These are phyloP conservation scores for Clarkia xantiana DNA, from an alignment of 345 rosid species.

Conservation along the genomic window DNA sequence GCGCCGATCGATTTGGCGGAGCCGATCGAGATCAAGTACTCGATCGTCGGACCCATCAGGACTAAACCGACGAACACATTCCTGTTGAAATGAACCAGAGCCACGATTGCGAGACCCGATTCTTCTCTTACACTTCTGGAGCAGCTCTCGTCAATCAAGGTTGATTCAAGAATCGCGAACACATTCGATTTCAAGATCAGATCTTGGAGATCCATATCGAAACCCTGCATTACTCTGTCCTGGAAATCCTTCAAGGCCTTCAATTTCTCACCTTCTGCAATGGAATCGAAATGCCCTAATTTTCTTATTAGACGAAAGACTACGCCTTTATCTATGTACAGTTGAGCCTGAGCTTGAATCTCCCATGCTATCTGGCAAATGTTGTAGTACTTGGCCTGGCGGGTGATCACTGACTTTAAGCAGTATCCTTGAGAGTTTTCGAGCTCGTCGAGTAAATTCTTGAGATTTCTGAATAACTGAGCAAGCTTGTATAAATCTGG, in stretches of 20 bases:
- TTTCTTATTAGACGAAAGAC: constrained; percentile 18
- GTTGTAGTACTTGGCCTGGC: constrained; percentile 25
- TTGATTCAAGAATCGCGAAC: constrained; percentile 24
- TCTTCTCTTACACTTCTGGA: constrained; percentile 19
- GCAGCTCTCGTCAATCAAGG: constrained; percentile 18
- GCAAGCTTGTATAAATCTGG: constrained; percentile 20
- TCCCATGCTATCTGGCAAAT: constrained; percentile 20
- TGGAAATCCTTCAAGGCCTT: constrained; percentile 24
- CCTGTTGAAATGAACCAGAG: constrained; percentile 33
- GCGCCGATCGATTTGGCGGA: constrained; percentile 24
- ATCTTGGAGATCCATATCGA: constrained; percentile 37
- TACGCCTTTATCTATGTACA: constrained; percentile 16
- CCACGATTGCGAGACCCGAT: constrained; percentile 17
- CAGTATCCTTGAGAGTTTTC: constrained; percentile 14
- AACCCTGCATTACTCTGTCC: constrained; percentile 26
- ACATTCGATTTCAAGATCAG: constrained; percentile 30
- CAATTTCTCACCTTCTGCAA: constrained; percentile 18
- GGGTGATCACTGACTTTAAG: constrained; percentile 18
- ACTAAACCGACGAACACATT: constrained; percentile 50
- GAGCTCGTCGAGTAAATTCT: constrained; percentile 21
- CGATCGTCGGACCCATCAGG: constrained; percentile 34
- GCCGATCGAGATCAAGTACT: constrained; percentile 26
- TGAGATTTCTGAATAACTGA: constrained; percentile 18
- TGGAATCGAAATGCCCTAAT: constrained; percentile 9
- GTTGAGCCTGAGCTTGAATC: constrained; percentile 23